Evolutionary conservation across 352 stramenopile genomes (phyloP).

Genomic region (Pythium sp.): DNA sequence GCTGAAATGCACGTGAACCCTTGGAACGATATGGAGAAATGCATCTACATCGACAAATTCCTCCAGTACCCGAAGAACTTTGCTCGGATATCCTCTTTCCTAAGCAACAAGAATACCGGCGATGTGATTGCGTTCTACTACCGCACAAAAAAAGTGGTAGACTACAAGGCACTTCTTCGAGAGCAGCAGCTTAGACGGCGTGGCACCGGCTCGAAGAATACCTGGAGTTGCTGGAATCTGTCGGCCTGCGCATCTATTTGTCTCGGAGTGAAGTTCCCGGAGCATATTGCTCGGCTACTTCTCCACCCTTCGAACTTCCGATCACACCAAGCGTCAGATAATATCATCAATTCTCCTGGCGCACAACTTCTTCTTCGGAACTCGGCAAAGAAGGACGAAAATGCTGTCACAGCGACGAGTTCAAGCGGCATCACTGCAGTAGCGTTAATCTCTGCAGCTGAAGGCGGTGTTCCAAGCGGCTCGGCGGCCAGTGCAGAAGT

Average conservation of each 20-base stretch:
- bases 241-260: constrained; percentile 79
- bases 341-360: constrained; percentile 76
- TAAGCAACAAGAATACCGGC: constrained; percentile 94
- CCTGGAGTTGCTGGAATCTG: constrained; percentile 88
- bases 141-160: constrained; percentile 95
- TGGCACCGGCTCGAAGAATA: constrained; percentile 84
- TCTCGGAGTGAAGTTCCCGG: constrained; percentile 80
- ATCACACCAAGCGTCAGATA: constrained; percentile 83
- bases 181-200: constrained; percentile 85
- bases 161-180: constrained; percentile 94
- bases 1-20: constrained; percentile 88
- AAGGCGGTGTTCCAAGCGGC: neutral
- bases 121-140: constrained; percentile 99
- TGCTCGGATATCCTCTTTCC: constrained; percentile 92
- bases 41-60: constrained; percentile 99
- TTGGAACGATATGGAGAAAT: constrained; percentile 99
- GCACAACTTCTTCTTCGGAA: constrained; percentile 48
- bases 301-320: constrained; percentile 82
- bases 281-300: constrained; percentile 58
- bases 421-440: constrained; percentile 1
- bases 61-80: constrained; percentile 99
- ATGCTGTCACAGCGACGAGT: neutral
- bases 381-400: constrained; percentile 13
- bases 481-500: neutral
- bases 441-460: neutral